Evolutionary conservation across 2,329 filamentous ascomycete genomes (phyloP).

Genomic region (Drechslerella coelobrocha): DNA sequence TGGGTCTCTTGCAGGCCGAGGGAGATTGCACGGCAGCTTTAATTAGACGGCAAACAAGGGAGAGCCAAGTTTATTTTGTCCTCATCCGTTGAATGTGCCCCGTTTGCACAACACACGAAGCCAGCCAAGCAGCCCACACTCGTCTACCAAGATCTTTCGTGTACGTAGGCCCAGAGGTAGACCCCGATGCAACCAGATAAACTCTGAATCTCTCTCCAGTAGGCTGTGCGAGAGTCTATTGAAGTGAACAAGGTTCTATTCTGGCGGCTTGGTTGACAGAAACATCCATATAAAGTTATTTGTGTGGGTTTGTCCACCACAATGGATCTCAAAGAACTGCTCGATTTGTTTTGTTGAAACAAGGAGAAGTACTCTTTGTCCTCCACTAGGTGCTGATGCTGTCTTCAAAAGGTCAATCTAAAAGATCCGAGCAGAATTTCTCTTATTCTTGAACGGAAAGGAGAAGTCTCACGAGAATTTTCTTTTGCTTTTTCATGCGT

Average conservation of each 20-base stretch:
- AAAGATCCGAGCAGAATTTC: slow-evolving; percentile 11
- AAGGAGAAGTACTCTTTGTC: background rate
- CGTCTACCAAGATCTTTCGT: slow-evolving; percentile 18
- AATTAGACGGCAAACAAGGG: slow-evolving; percentile 34
- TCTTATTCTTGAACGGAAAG: slow-evolving; percentile 11
- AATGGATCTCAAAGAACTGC: no score
- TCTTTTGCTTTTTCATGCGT: slow-evolving; percentile 1
- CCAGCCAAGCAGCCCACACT: slow-evolving; percentile 21
- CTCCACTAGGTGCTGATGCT: slow-evolving; percentile 12
- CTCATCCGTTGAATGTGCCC: background rate
- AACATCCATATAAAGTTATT: background rate
- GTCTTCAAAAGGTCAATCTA: slow-evolving; percentile 3
- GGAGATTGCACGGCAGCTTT: slow-evolving; percentile 21
- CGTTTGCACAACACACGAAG: slow-evolving; percentile 34
- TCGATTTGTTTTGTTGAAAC: no score
- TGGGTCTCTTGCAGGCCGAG: slow-evolving; percentile 15
- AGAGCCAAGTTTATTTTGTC: slow-evolving; percentile 33
- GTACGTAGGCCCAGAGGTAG: no score
- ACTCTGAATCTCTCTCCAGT: background rate
- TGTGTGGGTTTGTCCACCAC: background rate
- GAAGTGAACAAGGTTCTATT: background rate
- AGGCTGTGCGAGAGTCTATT: slow-evolving; percentile 1
- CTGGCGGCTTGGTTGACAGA: background rate
- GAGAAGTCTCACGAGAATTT: slow-evolving; percentile 25
- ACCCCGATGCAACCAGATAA: background rate